Evolutionary conservation across 306 rosid genomes (phyloP), one percentile per base, ranked within the genome.

Genomic region (Senna siamea): DNA sequence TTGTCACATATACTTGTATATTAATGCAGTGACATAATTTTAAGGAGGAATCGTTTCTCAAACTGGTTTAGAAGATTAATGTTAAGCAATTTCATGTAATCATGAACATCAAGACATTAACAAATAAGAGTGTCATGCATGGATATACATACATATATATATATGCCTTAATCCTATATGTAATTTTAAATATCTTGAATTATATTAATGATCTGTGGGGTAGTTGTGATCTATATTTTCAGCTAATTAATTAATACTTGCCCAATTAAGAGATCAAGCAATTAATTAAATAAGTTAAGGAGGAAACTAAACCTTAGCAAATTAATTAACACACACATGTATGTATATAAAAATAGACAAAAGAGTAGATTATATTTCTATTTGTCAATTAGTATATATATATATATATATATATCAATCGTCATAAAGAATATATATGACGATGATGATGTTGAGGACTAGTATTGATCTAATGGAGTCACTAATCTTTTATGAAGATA

Each of bases 1-100:
- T 17, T 34, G 28, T 37, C 12, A 52, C 18, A 14, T 69, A 40
- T 62, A 14, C 48, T 65, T 22, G 53, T 65, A 22, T 17, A 6
- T 61, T 73, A 20, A 55, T 69, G 47, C 70, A 74, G 77, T 58
- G 71, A 26, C 23, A 46, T 30, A 26, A n/a, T 62, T 40, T 46
- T 37, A 61, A 51, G 41, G 20, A 50, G 23, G 79, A 75, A 53
- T 79, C 75, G 4, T 57, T 57, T 75, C 79, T 77, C 79, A 38
- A 32, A 37, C 30, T 47, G 53, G 60, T 73, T 47, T 78, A 7
- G 54, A 58, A 79, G 65, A 70, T 76, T 26, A 26, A 3, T 26
- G 57, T 15, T 37, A 70, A 74, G 68, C 81, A 69, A 54, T 77
- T 77, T 28, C 67, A 48, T 38, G 54, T 38, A 62, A 65, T 72